Evolutionary conservation across 768 basidiomycete genomes (phyloP), one percentile per base, ranked within the genome.

Genomic region (Tricholoma matsutake): DNA sequence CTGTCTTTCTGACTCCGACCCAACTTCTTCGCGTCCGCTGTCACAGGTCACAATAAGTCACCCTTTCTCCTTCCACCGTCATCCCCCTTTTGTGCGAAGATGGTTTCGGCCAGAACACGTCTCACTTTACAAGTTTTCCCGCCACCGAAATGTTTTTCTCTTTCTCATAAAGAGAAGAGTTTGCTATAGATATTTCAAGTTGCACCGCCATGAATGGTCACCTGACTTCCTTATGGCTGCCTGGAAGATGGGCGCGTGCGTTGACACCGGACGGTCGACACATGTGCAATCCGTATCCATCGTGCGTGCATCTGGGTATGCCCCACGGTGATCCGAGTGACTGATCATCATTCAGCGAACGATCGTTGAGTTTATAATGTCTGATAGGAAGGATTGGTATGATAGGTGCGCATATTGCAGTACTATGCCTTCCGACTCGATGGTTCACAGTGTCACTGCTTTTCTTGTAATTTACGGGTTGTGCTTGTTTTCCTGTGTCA

Each of bases 1-100:
- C 65, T 59, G 63, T 10, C 57, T 73, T 76, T 78, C 72, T 74
- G 76, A 78, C 78, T 79, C 78, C 78, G 79, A 78, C 75, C 68
- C 71, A 75, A 75, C 67, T 67, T 71, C 58, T 65, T 73, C 75
- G 75, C 72, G 65, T 70, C 75, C 75, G 74, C 51, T 57, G 56
- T 45, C 43, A 57, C 51, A 45, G 20, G 57, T 58, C 43, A 58
- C 57, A 51, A n/a, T 29, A 34, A 16, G 54, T 37, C 54, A 55
- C 34, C 52, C 14, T 9, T 37, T 1, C 35, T 4, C 22, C 22
- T 25, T 25, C 22, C 22, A 25, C 22, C 22, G 3, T 25, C 22
- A 25, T 25, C 22, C 22, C 22, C 22, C 2, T n/a, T 25, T 3
- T 25, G 22, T 25, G 22, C 22, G 3, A 1, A 25, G 22, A 25